These are phyloP conservation scores for Lepiota brunneoincarnata DNA, from an alignment of 768 basidiomycete species.

Conservation along the genomic window DNA sequence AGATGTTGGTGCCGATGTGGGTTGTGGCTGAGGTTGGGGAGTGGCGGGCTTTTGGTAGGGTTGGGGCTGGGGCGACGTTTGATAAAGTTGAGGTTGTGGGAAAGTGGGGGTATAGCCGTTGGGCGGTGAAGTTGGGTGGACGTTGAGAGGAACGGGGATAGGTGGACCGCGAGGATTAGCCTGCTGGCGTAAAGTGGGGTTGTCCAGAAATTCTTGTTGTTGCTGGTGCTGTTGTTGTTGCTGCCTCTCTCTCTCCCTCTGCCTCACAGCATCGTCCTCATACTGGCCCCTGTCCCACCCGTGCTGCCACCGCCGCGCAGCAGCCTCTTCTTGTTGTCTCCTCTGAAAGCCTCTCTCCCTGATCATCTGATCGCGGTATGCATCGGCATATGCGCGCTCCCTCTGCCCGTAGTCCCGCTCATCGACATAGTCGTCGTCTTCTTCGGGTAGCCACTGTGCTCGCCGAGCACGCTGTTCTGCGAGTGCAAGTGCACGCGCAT, in stretches of 20 bases:
- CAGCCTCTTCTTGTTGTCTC: constrained; percentile 16
- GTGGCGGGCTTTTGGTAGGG: constrained; percentile 10
- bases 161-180: background rate
- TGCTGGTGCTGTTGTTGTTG: constrained; percentile 13
- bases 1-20: constrained; percentile 18
- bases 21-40: constrained; percentile 15
- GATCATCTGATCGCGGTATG: constrained; percentile 24
- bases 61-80: constrained; percentile 5
- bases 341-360: constrained; percentile 21
- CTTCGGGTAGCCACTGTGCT: constrained; percentile 39
- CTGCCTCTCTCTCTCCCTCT: constrained; percentile 18
- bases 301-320: constrained; percentile 16
- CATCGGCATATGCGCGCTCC: constrained; percentile 32
- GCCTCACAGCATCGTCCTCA: constrained; percentile 18
- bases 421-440: constrained; percentile 29
- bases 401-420: constrained; percentile 25
- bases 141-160: no score
- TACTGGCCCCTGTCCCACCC: constrained; percentile 18
- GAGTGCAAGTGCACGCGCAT: constrained; percentile 24
- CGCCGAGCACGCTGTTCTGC: constrained; percentile 33
- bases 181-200: background rate
- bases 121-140: no score
- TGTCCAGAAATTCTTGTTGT: no score
- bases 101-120: background rate
- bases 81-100: background rate